phyloP scores from a whole-genome alignment of 805 yeast species.

The Starmerella apis region DNA sequence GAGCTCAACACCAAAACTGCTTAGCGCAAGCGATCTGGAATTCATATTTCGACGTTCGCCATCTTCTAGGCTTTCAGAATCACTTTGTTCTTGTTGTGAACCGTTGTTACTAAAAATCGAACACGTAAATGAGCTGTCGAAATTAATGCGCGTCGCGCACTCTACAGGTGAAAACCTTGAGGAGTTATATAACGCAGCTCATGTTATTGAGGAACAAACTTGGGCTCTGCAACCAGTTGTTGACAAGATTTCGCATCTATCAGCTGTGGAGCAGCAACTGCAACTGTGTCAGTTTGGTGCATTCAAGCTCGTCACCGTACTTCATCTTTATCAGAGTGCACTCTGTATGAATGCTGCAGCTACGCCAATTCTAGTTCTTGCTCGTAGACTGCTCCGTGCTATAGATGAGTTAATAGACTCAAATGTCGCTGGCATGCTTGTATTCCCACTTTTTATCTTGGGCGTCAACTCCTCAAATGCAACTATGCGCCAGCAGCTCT shows the following conservation, averaged over 20 bases:
- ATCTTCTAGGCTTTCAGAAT: constrained; percentile 41
- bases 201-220: constrained; percentile 40
- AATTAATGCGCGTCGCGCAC: constrained; percentile 32
- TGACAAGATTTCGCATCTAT: constrained; percentile 35
- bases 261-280: constrained; percentile 45
- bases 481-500: constrained; percentile 46
- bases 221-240: constrained; percentile 45
- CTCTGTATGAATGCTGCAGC: constrained; percentile 49
- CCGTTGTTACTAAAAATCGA: constrained; percentile 58
- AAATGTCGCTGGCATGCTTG: constrained; percentile 57
- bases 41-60: constrained; percentile 14
- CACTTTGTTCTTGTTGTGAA: constrained; percentile 63
- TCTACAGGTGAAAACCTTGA: constrained; percentile 19
- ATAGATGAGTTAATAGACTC: constrained; percentile 55
- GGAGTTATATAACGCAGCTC: constrained; percentile 24
- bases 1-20: constrained; percentile 48
- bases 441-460: constrained; percentile 69
- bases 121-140: constrained; percentile 52
- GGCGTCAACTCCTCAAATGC: constrained; percentile 54
- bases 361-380: constrained; percentile 51
- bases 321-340: constrained; percentile 59
- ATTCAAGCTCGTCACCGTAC: constrained; percentile 56
- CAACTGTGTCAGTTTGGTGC: constrained; percentile 64
- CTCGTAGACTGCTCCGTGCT: constrained; percentile 44
- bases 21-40: constrained; percentile 35